Base-by-base conservation (phyloP, 176 grass and related monocot genomes). In the Paspalum vaginatum region DNA sequence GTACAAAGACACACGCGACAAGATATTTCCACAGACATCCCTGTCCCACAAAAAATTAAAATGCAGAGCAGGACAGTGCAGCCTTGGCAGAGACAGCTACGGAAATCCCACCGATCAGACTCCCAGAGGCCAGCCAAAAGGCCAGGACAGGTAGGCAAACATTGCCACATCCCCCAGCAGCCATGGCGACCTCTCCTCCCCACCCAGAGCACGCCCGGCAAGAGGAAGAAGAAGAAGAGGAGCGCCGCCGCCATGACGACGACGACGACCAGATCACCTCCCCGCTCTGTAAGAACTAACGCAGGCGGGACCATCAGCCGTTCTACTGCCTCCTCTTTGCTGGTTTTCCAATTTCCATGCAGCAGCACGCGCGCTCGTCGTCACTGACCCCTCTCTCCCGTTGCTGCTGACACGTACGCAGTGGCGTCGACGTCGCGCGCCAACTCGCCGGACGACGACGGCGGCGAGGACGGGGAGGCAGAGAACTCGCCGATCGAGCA, bases 401-500 rank as follows among this genome's bases (percentile, higher is more conserved):
- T 5, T 37, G 8, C 1, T 6, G 46, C 0, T 16, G 27, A 12
- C 13, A 21, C 1, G 27, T 17, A n/a, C 87, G 76, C 86, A 83
- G 79, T 83, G 74, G 54, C 81, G 0, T 76, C 86, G 17, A 49
- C 86, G 22, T 76, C 86, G 6, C 26, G 65, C 8, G 12, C 53
- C 52, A 25, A 65, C 64, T 61, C 68, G 50, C 70, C 80, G 20
- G 70, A 15, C 5, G 4, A 5, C 0, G 49, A 49, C 2, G 64
- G 9, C 9, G 26, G 5, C 5, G 70, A 15, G 75, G 79, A 82
- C 0, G 89, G 81, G 8, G 87, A 75, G 54, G 81, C 54, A 38
- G 91, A 91, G 83, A 97, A 97, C 85, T 97, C 95, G 27, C 95
- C 91, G 68, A 87, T 97, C 75, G 95, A 97, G 86, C 83, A 97